Conservation (phyloP, 2,329 filamentous ascomycete genomes). For the Aspergillus neoniger region DNA sequence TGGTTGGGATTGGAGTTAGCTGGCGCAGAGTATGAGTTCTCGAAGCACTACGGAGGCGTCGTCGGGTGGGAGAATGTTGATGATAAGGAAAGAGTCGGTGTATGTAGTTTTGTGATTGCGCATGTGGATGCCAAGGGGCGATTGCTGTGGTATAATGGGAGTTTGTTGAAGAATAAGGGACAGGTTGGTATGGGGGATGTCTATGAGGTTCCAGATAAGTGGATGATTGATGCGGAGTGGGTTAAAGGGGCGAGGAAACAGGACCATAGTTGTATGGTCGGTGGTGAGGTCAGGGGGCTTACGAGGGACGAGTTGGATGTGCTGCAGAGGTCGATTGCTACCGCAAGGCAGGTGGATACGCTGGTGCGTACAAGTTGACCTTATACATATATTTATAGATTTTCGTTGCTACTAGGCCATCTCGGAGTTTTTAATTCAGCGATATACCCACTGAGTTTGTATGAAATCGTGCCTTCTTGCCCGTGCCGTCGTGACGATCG, state of each 20-base stretch:
- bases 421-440: too few relatives aligned
- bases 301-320: neutral
- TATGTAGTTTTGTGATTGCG: constrained; percentile 15
- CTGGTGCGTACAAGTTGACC: neutral
- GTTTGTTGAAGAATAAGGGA: constrained; percentile 13
- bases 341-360: constrained; percentile 2
- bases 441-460: too few relatives aligned
- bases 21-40: constrained; percentile 11
- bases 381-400: neutral
- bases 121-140: constrained; percentile 13
- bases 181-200: neutral
- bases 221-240: constrained; percentile 18
- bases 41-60: constrained; percentile 11
- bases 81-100: neutral
- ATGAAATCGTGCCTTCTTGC: too few relatives aligned
- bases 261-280: constrained; percentile 14
- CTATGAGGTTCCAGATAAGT: constrained; percentile 1
- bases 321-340: constrained; percentile 2
- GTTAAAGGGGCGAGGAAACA: constrained; percentile 10
- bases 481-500: too few relatives aligned
- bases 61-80: constrained; percentile 9
- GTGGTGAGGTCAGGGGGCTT: neutral
- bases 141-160: constrained; percentile 16
- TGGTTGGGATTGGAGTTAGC: constrained; percentile 14
- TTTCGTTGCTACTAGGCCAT: neutral